Evolutionary conservation across 2,329 filamentous ascomycete genomes (phyloP), one percentile per base, ranked within the genome.

Genomic region (Fusarium chuoi): DNA sequence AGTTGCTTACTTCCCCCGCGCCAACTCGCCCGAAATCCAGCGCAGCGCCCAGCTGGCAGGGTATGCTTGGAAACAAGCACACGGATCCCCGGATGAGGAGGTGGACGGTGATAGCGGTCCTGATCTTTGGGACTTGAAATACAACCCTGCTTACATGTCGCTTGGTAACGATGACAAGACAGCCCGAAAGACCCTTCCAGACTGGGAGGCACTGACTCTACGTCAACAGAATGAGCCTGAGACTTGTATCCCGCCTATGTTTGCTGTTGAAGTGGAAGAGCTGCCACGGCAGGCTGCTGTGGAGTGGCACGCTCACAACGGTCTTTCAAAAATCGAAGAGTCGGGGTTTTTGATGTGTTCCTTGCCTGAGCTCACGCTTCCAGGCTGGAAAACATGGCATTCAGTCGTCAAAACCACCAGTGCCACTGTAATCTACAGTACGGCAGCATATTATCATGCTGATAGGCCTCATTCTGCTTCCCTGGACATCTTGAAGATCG

Each of bases 281-380:
- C 86, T 99, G 18, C 96, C 96, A 3, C 89, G 94, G 26, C 86
- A 85, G 22, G 92, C 92, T 35, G 86, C 87, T 42, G 89, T 98
- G 17, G 96, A 99, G 84, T 99, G 96, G 95, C 92, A 94, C 75
- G 91, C 87, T 3, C 89, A 92, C 65, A 79, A 89, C 7, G 93
- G 94, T 0, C 81, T 93, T 12, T 80, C 81, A 15, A 65, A 73
- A 30, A 68, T 84, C 8, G 68, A 74, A 9, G 77, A 81, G 54
- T 65, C 76, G 20, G 78, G 74, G 9, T 77, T 77, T 38, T 78
- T 81, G 65, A 71, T 80, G 51, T 46, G 75, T 17, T 64, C 62
- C 30, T 62, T 71, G 28, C 54, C 65, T 15, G 68, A 79, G 41
- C 57, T 73, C 14, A 67, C 62, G 20, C 35, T 38, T 6, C 61